phyloP scores from a whole-genome alignment of 192 early-diverging fungal genomes.

The Globomyces pollinis-pini region DNA sequence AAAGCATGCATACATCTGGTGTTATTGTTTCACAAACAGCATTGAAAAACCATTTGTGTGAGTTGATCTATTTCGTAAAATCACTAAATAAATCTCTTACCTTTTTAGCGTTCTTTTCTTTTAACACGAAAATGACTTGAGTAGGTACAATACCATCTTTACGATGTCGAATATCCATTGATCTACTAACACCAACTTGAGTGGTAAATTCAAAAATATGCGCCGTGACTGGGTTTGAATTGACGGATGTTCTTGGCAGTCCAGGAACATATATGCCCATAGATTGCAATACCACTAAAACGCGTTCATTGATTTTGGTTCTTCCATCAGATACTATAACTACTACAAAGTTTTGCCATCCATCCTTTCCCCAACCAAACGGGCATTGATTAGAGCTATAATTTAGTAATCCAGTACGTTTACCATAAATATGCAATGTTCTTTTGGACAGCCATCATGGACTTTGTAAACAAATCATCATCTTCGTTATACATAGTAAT shows the following conservation, averaged over 20 bases:
- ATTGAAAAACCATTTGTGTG: slow-evolving; percentile 59
- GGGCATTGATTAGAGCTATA: slow-evolving; percentile 43
- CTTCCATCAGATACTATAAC: slow-evolving; percentile 72
- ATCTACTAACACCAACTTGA: slow-evolving; percentile 30
- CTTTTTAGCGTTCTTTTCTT: slow-evolving; percentile 62
- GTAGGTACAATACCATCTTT: slow-evolving; percentile 47
- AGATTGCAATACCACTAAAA: slow-evolving; percentile 59
- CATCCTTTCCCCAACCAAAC: slow-evolving; percentile 54
- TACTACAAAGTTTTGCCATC: slow-evolving; percentile 68
- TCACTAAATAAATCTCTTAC: slow-evolving; percentile 13
- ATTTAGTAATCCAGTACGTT: too few relatives aligned
- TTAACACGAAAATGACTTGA: slow-evolving; percentile 72
- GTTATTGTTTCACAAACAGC: slow-evolving; percentile 37
- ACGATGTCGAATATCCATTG: slow-evolving; percentile 13
- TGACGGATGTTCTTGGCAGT: slow-evolving; percentile 49
- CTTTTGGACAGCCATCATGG: slow-evolving; percentile 53
- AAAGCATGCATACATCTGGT: slow-evolving; percentile 39
- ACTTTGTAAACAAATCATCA: slow-evolving; percentile 54
- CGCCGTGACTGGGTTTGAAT: slow-evolving; percentile 51
- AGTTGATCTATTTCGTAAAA: slow-evolving; percentile 59
- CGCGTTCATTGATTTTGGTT: slow-evolving; percentile 60
- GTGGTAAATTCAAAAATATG: slow-evolving; percentile 62
- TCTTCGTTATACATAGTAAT: slow-evolving; percentile 72
- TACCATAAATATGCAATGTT: slow-evolving; percentile 63
- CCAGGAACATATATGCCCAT: slow-evolving; percentile 44